Evolutionary conservation across 352 stramenopile genomes (phyloP), one percentile per base, ranked within the genome.

Genomic region (Globisporangium radiosum): DNA sequence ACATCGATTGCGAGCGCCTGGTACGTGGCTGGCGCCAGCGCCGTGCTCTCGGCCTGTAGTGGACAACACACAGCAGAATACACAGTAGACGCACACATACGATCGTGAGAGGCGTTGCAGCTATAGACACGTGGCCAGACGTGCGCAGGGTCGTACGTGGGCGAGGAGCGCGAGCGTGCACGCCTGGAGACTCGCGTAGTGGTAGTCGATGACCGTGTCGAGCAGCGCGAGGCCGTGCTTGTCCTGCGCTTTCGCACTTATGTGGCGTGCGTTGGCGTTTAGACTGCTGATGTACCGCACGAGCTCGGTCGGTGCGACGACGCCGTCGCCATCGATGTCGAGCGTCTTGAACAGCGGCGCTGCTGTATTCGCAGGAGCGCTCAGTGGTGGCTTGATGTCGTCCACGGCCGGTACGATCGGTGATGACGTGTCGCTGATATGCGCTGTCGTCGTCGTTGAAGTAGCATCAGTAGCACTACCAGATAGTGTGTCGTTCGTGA

Each of bases 111-210:
- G 25, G 25, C 25, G 25, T 25, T 25, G 25, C 25, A 25, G 25
- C 25, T 33, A 2, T 33, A 33, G 25, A 33, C 25, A 33, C 25
- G 25, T 33, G 25, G 25, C 25, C 25, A 33, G 25, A 33, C 25
- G 25, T 33, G 25, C 2, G 25, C 25, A 33, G 25, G 25, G 25
- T 33, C 52, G n/a, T 61, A 72, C 65, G 56, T 64, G 14, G 7
- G 36, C 10, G 44, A 76, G 51, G 14, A 57, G 57, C 17, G 58
- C 17, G 10, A 47, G 37, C 38, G 73, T 74, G 53, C 69, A 76
- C 43, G 51, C 4, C 9, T 55, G 36, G 5, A 76, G 52, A 42
- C 65, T 74, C 33, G 68, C 52, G 56, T 76, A 74, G 58, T 76
- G 69, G 42, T 71, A 76, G 40, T 57, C 60, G 10, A 58, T 62